Evolutionary conservation across 202 grass and related monocot species (phyloP), one percentile per base, ranked within the genome.

Genomic region (Alloteropsis angusta): DNA sequence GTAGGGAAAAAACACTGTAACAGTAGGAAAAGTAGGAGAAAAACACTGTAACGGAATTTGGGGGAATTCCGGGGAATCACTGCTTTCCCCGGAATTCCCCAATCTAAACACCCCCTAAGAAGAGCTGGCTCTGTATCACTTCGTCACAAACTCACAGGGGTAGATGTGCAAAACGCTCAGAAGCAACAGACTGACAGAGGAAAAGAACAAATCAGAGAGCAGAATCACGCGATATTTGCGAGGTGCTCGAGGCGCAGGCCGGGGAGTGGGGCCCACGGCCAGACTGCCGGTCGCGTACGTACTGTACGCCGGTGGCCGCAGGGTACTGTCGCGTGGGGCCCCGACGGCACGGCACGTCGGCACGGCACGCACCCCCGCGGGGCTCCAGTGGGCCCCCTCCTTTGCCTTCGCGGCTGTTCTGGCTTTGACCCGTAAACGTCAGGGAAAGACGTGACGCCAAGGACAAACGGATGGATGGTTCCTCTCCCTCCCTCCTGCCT

Each of bases 321-420:
- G 48, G 68, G 15, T 11, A 46, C 47, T 57, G 71, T 49, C 63
- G 53, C 42, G 72, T 70, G 73, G 82, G 64, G 42, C 82, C 81
- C 81, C 81, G 3, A n/a, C 42, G 55, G 66, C 41, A n/a, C n/a
- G n/a, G n/a, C n/a, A n/a, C n/a, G n/a, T n/a, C n/a, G n/a, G n/a
- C n/a, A n/a, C n/a, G n/a, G n/a, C n/a, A n/a, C n/a, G n/a, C n/a
- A n/a, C n/a, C n/a, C n/a, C n/a, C n/a, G n/a, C n/a, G n/a, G n/a
- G n/a, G n/a, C n/a, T n/a, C n/a, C n/a, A n/a, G n/a, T n/a, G n/a
- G n/a, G n/a, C n/a, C n/a, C n/a, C n/a, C n/a, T n/a, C n/a, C n/a
- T n/a, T n/a, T n/a, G 36, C 10, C 62, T 3, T 6, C n/a, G 35
- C 18, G 60, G 32, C 46, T 12, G 13, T 13, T 3, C 32, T 16